Evolutionary conservation across 805 yeast species (phyloP).

Genomic region (Candida golubevii): DNA sequence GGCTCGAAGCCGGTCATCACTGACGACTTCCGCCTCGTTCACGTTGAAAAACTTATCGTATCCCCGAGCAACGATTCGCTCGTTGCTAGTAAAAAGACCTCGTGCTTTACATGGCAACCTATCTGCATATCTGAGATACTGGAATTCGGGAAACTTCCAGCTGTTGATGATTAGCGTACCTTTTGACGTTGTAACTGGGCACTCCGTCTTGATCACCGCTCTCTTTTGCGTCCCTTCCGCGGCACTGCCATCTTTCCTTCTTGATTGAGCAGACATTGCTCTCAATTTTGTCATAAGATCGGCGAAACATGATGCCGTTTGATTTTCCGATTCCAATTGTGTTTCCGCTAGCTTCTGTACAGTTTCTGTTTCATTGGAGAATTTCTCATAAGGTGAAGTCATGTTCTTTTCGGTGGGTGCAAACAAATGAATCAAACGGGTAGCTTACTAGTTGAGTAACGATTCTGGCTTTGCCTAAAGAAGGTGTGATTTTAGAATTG

Average conservation of each 20-base stretch:
- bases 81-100: slow-evolving; percentile 64
- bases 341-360: too few species aligned
- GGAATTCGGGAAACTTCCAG: slow-evolving; percentile 94
- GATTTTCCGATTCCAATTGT: neutral
- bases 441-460: too few species aligned
- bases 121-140: slow-evolving; percentile 55
- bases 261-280: slow-evolving; percentile 7
- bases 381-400: too few species aligned
- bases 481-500: too few species aligned
- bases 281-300: slow-evolving; percentile 20
- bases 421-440: too few species aligned
- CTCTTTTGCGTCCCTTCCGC: slow-evolving; percentile 1
- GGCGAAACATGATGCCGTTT: slow-evolving; percentile 9
- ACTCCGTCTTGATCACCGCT: slow-evolving; percentile 10
- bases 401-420: too few species aligned
- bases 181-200: slow-evolving; percentile 14
- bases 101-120: slow-evolving; percentile 71
- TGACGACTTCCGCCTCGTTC: slow-evolving; percentile 43
- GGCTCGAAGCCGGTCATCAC: slow-evolving; percentile 1
- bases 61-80: slow-evolving; percentile 70
- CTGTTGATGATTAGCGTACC: slow-evolving; percentile 14
- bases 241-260: slow-evolving; percentile 1
- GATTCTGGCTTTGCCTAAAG: too few species aligned
- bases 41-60: slow-evolving; percentile 92
- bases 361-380: too few species aligned